These are phyloP conservation scores for Nothopassalora personata DNA, from an alignment of 2,329 filamentous ascomycete genomes.

Conservation along the genomic window DNA sequence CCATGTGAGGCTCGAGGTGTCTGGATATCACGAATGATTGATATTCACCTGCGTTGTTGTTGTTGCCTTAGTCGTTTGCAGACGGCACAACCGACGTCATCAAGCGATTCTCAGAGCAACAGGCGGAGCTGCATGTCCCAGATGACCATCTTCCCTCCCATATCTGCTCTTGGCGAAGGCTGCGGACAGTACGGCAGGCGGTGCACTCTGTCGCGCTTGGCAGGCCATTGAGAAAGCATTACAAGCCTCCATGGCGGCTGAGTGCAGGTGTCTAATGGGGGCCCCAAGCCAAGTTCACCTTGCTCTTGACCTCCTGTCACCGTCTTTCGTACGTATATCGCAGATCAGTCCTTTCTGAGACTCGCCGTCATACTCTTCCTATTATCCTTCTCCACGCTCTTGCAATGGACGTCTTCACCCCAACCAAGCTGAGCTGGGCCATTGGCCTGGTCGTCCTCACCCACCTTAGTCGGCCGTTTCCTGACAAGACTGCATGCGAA, in stretches of 20 bases:
- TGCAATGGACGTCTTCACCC: constrained; percentile 14
- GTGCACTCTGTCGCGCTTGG: background rate
- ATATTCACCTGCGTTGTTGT: background rate
- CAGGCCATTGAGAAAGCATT: background rate
- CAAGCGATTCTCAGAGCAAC: too few relatives aligned
- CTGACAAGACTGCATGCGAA: constrained; percentile 23
- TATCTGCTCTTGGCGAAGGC: too few relatives aligned
- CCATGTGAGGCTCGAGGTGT: background rate
- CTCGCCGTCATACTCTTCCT: background rate
- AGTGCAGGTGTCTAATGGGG: background rate
- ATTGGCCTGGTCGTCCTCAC: constrained; percentile 20
- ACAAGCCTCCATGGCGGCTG: background rate
- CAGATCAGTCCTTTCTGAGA: background rate
- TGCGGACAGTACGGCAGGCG: background rate
- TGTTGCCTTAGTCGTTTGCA: background rate
- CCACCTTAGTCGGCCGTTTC: constrained; percentile 25
- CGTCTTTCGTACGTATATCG: background rate
- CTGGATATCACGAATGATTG: background rate
- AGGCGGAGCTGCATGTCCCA: too few relatives aligned
- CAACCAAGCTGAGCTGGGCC: constrained; percentile 21
- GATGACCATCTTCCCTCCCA: too few relatives aligned
- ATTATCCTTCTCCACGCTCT: background rate
- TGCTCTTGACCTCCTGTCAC: background rate
- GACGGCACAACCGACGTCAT: background rate
- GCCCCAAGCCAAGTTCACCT: background rate